Base-by-base conservation (phyloP, 345 rosid genomes). In the Melaleuca alternifolia region DNA sequence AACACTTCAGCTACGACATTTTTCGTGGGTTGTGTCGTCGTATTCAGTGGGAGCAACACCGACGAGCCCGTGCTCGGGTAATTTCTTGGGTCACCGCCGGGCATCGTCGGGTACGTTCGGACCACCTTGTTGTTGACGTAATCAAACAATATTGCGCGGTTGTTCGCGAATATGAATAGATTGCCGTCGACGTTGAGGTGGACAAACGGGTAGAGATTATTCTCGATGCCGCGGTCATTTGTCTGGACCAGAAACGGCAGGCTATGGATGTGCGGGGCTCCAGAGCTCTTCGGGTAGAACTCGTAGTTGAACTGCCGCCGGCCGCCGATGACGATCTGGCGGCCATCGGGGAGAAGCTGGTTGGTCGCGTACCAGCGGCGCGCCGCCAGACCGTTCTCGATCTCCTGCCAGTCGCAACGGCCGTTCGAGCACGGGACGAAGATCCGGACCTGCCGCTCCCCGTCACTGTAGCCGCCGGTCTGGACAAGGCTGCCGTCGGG, bases 31-130 rank as follows among this genome's bases (percentile, higher is more conserved):
- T n/a, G 24, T 7, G 26, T 53, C 6, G 21, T 24, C 14, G 13
- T 65, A 57, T 76, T 83, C 54, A 88, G 51, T 1, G 93, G 90
- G 10, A 94, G 90, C 86, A 94, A 88, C 75, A 86, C 93, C 3
- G 95, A 89, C 5, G 95, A 92, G 10, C 95, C 95, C 7, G 94
- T 92, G 37, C 93, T 91, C 12, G 95, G 95, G 86, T 93, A 94
- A 84, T 87, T 90, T 46, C 94, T 88, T 1, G 95, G 91, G 83
- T 88, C 88, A 33, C 91, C 91, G 8, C 92, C 96, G 6, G 93
- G 92, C 82, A 93, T 87, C 50, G 89, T 83, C 48, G 95, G 94
- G 86, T 90, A 94, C 1, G 83, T 88, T 81, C 51, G 89, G 59
- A 92, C 82, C 33, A 92, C 91, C 79, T 33, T 57, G 71, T 89